Conservation (phyloP, 2,329 filamentous ascomycete genomes). For the Aureobasidium sp. region DNA sequence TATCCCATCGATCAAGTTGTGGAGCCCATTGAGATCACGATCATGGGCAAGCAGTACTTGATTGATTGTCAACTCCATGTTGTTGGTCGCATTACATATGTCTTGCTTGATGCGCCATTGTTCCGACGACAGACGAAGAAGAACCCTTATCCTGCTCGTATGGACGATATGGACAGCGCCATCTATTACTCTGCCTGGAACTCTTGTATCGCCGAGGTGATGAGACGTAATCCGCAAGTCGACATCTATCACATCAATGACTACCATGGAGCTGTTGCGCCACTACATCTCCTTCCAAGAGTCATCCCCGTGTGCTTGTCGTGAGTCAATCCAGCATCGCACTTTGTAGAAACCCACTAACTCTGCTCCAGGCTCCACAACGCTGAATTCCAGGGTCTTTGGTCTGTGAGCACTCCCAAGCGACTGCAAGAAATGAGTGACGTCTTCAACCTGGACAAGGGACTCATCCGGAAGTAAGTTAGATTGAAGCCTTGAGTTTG, state of each 20-base stretch:
- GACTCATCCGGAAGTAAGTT: slow-evolving; percentile 53
- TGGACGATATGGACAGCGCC: slow-evolving; percentile 62
- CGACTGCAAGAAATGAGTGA: slow-evolving; percentile 57
- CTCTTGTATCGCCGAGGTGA: slow-evolving; percentile 57
- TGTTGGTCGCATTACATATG: slow-evolving; percentile 59
- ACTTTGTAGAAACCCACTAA: no score
- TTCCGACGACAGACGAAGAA: slow-evolving; percentile 57
- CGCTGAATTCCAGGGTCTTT: slow-evolving; percentile 62
- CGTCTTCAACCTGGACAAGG: slow-evolving; percentile 54
- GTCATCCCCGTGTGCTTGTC: slow-evolving; percentile 52
- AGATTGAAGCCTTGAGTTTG: no score
- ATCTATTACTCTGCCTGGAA: slow-evolving; percentile 67
- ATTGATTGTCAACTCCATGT: slow-evolving; percentile 58
- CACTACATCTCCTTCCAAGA: slow-evolving; percentile 56
- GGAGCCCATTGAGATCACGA: slow-evolving; percentile 55
- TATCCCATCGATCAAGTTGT: slow-evolving; percentile 54
- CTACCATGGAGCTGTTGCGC: slow-evolving; percentile 57
- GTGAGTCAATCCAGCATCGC: no score
- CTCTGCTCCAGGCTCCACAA: slow-evolving; percentile 51
- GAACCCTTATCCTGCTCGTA: slow-evolving; percentile 59
- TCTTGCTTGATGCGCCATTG: slow-evolving; percentile 59
- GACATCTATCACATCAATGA: slow-evolving; percentile 62
- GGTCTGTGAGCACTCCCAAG: slow-evolving; percentile 56
- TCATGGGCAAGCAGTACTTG: slow-evolving; percentile 54
- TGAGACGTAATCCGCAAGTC: slow-evolving; percentile 58